phyloP scores from a whole-genome alignment of 805 yeast genomes.

The Clavispora asparagi region DNA sequence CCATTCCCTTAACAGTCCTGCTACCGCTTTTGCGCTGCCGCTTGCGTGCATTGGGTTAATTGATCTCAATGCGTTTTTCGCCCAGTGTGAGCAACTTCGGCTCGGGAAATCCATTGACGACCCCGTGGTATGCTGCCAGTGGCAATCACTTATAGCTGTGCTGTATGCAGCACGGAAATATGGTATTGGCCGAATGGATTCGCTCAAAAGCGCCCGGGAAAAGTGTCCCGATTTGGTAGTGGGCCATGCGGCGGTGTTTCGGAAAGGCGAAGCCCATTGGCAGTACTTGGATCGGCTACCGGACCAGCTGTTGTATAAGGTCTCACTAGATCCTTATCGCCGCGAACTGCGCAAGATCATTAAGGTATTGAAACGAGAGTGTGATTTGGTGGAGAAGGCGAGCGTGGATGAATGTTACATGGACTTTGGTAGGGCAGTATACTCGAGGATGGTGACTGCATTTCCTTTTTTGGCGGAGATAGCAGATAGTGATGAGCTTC shows the following conservation, averaged over 20 bases:
- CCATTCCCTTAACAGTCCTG: constrained; percentile 34
- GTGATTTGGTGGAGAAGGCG: constrained; percentile 81
- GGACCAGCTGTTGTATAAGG: constrained; percentile 63
- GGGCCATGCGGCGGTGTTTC: constrained; percentile 92
- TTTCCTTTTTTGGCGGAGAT: constrained; percentile 43
- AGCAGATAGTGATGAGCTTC: constrained; percentile 28
- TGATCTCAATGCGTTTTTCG: constrained; percentile 93
- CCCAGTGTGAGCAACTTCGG: constrained; percentile 85
- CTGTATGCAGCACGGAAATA: constrained; percentile 82
- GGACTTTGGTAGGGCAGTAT: constrained; percentile 70
- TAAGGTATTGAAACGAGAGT: constrained; percentile 53
- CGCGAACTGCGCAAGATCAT: constrained; percentile 79
- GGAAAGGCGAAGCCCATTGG: constrained; percentile 83
- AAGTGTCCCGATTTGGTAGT: constrained; percentile 74
- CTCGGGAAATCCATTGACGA: constrained; percentile 58
- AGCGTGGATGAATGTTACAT: constrained; percentile 92
- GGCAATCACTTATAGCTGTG: constrained; percentile 88
- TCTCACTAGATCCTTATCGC: constrained; percentile 86
- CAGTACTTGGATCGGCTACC: constrained; percentile 61
- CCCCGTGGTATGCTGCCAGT: constrained; percentile 93
- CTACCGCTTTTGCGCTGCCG: constrained; percentile 55
- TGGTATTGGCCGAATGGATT: constrained; percentile 78
- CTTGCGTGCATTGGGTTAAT: constrained; percentile 77
- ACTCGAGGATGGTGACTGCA: constrained; percentile 32
- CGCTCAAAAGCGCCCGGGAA: constrained; percentile 56